These are phyloP conservation scores for Malus hybrid DNA, from an alignment of 331 rosid genomes.

Conservation along the genomic window DNA sequence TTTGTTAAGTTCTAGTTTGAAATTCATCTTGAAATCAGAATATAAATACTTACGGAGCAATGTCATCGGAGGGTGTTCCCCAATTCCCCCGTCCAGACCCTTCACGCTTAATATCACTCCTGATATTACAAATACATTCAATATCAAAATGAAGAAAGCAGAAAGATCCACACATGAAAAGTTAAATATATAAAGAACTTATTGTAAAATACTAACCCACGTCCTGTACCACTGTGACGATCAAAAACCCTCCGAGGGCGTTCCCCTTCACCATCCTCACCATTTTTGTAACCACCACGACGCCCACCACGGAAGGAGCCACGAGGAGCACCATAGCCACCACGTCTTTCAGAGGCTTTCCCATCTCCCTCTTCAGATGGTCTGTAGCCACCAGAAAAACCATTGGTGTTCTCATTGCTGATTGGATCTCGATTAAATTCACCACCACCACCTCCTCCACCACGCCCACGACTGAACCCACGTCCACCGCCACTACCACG, in stretches of 20 bases:
- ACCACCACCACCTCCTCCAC: constrained; percentile 49
- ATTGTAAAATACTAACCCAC: constrained; percentile 46
- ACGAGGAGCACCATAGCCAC: constrained; percentile 57
- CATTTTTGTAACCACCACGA: constrained; percentile 69
- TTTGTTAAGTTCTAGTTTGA: not conserved
- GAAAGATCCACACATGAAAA: no score
- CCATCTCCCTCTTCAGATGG: constrained; percentile 59
- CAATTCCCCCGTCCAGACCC: constrained; percentile 92
- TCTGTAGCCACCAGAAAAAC: constrained; percentile 45
- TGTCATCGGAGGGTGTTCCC: constrained; percentile 71
- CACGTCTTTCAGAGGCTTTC: constrained; percentile 54
- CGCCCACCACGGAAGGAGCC: constrained; percentile 69
- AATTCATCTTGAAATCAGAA: not conserved
- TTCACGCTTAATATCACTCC: constrained; percentile 69
- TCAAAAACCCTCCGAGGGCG: constrained; percentile 64
- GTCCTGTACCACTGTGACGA: constrained; percentile 91
- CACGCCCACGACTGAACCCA: constrained; percentile 46
- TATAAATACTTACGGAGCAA: constrained; percentile 47
- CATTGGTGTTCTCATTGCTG: constrained; percentile 45
- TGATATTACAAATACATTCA: constrained; percentile 9
- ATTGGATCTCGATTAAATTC: constrained; percentile 49
- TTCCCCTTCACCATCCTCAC: constrained; percentile 67
- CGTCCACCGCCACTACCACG: constrained; percentile 52
- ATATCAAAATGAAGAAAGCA: not conserved
- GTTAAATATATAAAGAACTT: no score